Base-by-base conservation (phyloP, 2,329 filamentous ascomycete genomes). In the Fusarium euwallaceae region DNA sequence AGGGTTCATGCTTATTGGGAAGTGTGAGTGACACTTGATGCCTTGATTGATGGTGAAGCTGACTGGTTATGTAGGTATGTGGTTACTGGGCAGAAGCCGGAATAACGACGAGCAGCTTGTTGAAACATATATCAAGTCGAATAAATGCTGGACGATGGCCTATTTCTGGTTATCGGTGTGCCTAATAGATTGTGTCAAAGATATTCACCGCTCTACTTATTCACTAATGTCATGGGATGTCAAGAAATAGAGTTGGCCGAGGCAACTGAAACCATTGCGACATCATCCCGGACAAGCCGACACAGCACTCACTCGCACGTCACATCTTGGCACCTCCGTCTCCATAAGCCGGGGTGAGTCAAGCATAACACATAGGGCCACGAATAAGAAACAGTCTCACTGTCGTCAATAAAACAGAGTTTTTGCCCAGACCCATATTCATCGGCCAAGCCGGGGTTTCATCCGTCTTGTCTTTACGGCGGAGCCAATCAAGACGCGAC, bases 41-140 rank as follows among this genome's bases (percentile, higher is more conserved):
- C n/a, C n/a, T n/a, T n/a, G n/a, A n/a, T n/a, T n/a, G n/a, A 43
- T 45, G 20, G 41, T 45, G 20, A 45, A 45, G 12, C 41, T 45
- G 20, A 45, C 12, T 22, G 6, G 41, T 22, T 14, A 45, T 45
- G 41, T 6, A 45, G 41, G 12, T 45, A 22, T 45, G 41, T 45
- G 20, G 41, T 45, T 45, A 45, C 61, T 24, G 72, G 72, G 2
- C 71, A 74, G 37, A 74, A 71, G 24, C 67, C 71, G 0, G n/a
- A 45, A n/a, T 29, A 41, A 14, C 11, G 41, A 22, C 3, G 20
- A 9, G 12, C 5, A 3, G 20, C 2, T 45, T 16, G 4, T 45
- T 8, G 11, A 2, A 7, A 14, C 4, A 6, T 14, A 22, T 22
- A 22, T 45, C 20, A 22, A 14, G 2, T 45, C 4, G 20, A 9